Percentiles rank a stretch among this genome's conserved stretches.
phyloP scores from a whole-genome alignment of 345 rosid species.

The Populus nigra region DNA sequence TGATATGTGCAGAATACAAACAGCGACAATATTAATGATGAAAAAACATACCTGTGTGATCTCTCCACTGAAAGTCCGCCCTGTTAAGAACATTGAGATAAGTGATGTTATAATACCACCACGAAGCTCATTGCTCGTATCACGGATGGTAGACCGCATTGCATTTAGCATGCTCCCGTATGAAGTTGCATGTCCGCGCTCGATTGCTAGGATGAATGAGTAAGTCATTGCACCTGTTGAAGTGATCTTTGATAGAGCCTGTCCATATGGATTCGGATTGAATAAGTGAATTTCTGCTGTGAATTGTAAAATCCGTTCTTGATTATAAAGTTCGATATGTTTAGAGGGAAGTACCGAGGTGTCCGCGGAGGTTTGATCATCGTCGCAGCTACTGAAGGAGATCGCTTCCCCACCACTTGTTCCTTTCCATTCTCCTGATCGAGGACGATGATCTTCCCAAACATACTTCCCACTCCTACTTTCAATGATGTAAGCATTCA shows the following conservation, averaged over 20 bases:
- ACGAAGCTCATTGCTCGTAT: conserved; percentile 40
- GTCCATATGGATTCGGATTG: not conserved
- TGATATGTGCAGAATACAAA: not conserved
- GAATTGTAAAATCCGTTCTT: not conserved
- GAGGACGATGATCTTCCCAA: conserved; percentile 92
- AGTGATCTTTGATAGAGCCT: conserved; percentile 81
- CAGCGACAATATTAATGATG: not conserved
- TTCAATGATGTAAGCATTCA: not conserved
- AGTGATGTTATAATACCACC: conserved; percentile 63
- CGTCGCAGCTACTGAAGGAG: conserved; percentile 88
- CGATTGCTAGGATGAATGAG: conserved; percentile 85
- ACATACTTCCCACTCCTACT: conserved; percentile 60
- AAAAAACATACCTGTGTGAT: conserved; percentile 56
- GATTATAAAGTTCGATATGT: not conserved
- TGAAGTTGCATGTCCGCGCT: conserved; percentile 59
- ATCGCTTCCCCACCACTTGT: conserved; percentile 87
- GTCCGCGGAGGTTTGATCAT: conserved; percentile 84
- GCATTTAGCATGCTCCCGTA: conserved; percentile 71
- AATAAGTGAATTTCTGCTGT: not conserved
- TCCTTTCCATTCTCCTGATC: conserved; percentile 78
- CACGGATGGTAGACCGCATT: conserved; percentile 67
- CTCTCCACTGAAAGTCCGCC: conserved; percentile 56
- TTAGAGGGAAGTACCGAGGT: conserved; percentile 54
- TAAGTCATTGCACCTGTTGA: conserved; percentile 89
- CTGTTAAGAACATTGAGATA: conserved; percentile 66